These are phyloP conservation scores for Pseudogymnoascus sp. DNA, from an alignment of 2,329 filamentous ascomycete species.

Conservation along the genomic window DNA sequence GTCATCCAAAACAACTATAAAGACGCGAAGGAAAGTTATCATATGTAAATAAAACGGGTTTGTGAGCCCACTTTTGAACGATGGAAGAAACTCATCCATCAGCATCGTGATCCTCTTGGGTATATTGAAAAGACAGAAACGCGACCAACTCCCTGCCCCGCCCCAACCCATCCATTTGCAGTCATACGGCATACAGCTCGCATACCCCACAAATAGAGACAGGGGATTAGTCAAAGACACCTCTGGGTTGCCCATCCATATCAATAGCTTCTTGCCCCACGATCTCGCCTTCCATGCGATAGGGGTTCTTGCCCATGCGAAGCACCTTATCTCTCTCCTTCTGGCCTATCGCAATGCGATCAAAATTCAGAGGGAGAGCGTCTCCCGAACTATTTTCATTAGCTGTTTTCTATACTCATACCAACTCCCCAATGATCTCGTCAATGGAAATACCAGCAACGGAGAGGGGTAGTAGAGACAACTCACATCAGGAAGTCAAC, in stretches of 20 bases:
- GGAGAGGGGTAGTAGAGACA: neutral
- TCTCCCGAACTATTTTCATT: slow-evolving; percentile 22
- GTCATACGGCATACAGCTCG: neutral
- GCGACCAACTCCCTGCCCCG: neutral
- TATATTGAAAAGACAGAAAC: slow-evolving; percentile 4
- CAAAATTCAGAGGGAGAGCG: slow-evolving; percentile 35
- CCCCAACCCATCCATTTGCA: neutral
- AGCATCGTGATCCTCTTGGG: neutral
- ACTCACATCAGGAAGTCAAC: slow-evolving; percentile 35
- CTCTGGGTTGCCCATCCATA: neutral
- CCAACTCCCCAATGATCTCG: neutral
- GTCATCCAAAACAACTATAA: neutral
- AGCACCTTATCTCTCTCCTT: slow-evolving; percentile 30
- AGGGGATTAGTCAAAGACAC: neutral
- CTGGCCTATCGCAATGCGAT: slow-evolving; percentile 33
- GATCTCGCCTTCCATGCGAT: slow-evolving; percentile 8
- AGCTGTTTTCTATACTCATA: neutral
- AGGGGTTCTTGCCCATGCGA: slow-evolving; percentile 20
- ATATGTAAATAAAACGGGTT: neutral
- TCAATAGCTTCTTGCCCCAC: slow-evolving; percentile 5
- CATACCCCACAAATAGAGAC: neutral
- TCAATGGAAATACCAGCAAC: slow-evolving; percentile 9
- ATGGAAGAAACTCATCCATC: neutral
- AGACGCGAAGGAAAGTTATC: neutral
- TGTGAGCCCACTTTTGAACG: neutral